Evolutionary conservation across 2,329 filamentous ascomycete species (phyloP), one percentile per base, ranked within the genome.

Genomic region (Chrysoporthe puriensis): DNA sequence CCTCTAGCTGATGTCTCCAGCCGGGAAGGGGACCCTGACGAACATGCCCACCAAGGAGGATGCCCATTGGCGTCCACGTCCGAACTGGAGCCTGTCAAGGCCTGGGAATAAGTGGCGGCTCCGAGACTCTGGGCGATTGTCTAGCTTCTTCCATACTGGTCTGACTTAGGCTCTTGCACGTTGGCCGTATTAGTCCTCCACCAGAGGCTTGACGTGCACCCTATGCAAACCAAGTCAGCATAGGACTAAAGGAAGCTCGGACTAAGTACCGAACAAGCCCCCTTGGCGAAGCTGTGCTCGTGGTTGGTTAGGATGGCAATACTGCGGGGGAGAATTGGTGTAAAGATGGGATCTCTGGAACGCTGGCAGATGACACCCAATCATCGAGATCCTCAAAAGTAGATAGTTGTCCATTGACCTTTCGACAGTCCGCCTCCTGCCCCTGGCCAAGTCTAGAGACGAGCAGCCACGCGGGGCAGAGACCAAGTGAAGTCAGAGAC

Each of bases 231-330:
- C 21, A 54, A 21, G 44, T 8, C 21, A 11, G n/a, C 26, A 21
- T 26, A 54, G 50, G 50, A 26, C 32, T 26, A 54, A 54, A 32
- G 50, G 50, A 54, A 16, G 11, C 8, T 54, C 13, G 32, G 21
- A 54, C 50, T 16, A 54, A 54, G 50, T 54, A 54, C 50, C 26
- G 26, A 54, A 54, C 50, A 34, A 21, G 50, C 26, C 50, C 26
- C 32, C 50, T 54, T 54, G 50, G 50, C 50, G 9, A 32, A 13
- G 21, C 50, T 21, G 21, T 34, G 16, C 50, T 54, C 32, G 26
- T 54, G 50, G 26, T 46, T 46, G 13, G 14, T 0, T 14, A 21
- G 13, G 26, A 26, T 32, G 26, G 50, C 11, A 3, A 32, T 32
- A 40, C 36, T 40, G 36, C 36, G 6, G 36, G 13, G 50, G 18